Evolutionary conservation across 2,329 filamentous ascomycete species (phyloP).

Genomic region (Hawksworthiomyces lignivorus): DNA sequence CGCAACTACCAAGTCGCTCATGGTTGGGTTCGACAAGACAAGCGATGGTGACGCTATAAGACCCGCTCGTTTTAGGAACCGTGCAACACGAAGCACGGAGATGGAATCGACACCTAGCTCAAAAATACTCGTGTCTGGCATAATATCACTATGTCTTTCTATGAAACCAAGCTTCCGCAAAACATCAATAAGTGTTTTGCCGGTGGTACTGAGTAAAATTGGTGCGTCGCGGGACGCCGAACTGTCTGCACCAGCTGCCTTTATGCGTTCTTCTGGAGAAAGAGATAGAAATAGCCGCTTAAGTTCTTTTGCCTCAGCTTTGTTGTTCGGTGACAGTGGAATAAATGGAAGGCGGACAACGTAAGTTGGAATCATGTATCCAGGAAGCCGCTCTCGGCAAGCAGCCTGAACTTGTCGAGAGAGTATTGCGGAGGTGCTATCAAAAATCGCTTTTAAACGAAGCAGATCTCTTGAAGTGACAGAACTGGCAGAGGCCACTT

Average conservation of each 20-base stretch:
- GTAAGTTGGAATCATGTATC: slow-evolving; percentile 88
- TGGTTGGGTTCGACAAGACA: slow-evolving; percentile 55
- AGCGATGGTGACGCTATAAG: slow-evolving; percentile 57
- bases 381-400: slow-evolving; percentile 64
- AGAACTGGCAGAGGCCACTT: neutral
- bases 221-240: slow-evolving; percentile 6
- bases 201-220: neutral
- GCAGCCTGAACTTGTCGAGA: slow-evolving; percentile 44
- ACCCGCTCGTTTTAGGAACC: slow-evolving; percentile 54
- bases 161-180: slow-evolving; percentile 47
- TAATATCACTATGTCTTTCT: slow-evolving; percentile 27
- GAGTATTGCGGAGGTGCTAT: slow-evolving; percentile 30
- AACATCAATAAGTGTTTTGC: slow-evolving; percentile 19
- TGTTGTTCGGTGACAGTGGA: slow-evolving; percentile 83
- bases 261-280: slow-evolving; percentile 53
- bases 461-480: too few species aligned
- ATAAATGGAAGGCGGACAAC: slow-evolving; percentile 64
- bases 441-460: slow-evolving; percentile 20
- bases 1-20: slow-evolving; percentile 38
- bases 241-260: slow-evolving; percentile 42
- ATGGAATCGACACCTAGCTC: slow-evolving; percentile 86
- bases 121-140: slow-evolving; percentile 63
- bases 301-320: slow-evolving; percentile 68
- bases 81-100: slow-evolving; percentile 64
- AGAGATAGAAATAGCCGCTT: slow-evolving; percentile 57